Evolutionary conservation across 2,329 filamentous ascomycete species (phyloP).

Genomic region (Thelonectria olida): DNA sequence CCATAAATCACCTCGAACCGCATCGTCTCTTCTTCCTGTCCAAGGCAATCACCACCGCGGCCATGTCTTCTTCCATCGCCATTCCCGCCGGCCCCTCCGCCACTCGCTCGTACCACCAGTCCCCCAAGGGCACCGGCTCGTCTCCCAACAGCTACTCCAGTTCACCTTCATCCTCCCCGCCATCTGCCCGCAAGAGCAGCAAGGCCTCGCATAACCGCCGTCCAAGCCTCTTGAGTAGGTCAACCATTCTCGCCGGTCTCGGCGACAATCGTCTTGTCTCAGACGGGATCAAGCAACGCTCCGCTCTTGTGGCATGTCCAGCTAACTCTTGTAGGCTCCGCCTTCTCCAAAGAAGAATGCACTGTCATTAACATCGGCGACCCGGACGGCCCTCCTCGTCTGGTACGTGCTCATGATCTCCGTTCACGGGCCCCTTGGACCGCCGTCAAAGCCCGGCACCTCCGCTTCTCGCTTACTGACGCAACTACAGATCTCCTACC

Average conservation of each 20-base stretch:
- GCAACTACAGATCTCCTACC: constrained; percentile 74
- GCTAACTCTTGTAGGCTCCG: constrained; percentile 65
- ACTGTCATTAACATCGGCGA: constrained; percentile 84
- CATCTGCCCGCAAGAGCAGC: constrained; percentile 58
- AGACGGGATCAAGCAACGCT: constrained; percentile 10
- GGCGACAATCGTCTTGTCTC: constrained; percentile 24
- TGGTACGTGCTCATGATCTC: constrained; percentile 62
- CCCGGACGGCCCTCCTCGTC: constrained; percentile 74
- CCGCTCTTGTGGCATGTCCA: constrained; percentile 9
- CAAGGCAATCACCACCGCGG: constrained; percentile 5
- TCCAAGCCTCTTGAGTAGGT: constrained; percentile 69
- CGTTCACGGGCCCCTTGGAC: background rate
- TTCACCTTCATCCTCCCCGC: constrained; percentile 62
- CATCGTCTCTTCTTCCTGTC: constrained; percentile 12
- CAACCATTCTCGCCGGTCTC: constrained; percentile 11
- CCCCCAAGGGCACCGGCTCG: constrained; percentile 57
- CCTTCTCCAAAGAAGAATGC: constrained; percentile 77
- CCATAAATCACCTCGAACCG: constrained; percentile 9
- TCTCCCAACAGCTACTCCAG: constrained; percentile 54
- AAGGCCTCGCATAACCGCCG: constrained; percentile 64
- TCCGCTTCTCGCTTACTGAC: background rate
- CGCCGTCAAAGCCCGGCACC: background rate
- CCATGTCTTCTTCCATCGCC: constrained; percentile 74
- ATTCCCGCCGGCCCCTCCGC: constrained; percentile 63
- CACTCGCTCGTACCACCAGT: constrained; percentile 47